Evolutionary conservation across 441 rosid genomes (phyloP).

Genomic region (Populus hybrid): DNA sequence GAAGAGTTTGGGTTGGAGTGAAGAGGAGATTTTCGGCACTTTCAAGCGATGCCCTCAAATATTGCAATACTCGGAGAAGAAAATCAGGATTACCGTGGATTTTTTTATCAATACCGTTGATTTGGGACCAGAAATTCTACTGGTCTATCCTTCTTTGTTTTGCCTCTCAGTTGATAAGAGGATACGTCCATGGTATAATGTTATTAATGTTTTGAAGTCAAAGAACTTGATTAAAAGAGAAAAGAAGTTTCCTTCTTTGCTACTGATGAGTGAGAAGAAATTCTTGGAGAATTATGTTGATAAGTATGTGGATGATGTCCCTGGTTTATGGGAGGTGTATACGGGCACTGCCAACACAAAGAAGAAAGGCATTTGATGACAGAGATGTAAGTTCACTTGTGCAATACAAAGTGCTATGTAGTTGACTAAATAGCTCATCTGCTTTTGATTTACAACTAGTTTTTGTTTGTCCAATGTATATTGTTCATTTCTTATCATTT

Average conservation of each 20-base stretch:
- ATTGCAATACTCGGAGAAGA: not conserved
- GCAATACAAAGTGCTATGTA: not conserved
- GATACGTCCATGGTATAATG: not conserved
- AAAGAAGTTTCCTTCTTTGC: not conserved
- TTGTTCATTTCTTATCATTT: too few species aligned
- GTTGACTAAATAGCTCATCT: too few species aligned
- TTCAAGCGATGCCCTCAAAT: not conserved
- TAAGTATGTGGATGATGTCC: not conserved
- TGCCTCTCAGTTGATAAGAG: not conserved
- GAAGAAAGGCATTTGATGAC: not conserved
- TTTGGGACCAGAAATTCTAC: not conserved
- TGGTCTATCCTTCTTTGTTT: not conserved
- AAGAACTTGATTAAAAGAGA: not conserved
- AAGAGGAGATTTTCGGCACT: not conserved
- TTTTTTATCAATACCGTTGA: not conserved
- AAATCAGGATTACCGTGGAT: not conserved
- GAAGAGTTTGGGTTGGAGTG: conserved; percentile 2
- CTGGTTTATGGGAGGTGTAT: not conserved
- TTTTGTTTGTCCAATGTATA: too few species aligned
- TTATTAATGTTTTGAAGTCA: not conserved
- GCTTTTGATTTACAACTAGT: too few species aligned
- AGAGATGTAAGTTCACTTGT: not conserved
- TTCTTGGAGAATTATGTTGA: not conserved
- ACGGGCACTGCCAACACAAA: not conserved
- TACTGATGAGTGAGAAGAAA: not conserved